These are phyloP conservation scores for Suillus sp. DNA, from an alignment of 768 basidiomycete genomes.

Conservation along the genomic window DNA sequence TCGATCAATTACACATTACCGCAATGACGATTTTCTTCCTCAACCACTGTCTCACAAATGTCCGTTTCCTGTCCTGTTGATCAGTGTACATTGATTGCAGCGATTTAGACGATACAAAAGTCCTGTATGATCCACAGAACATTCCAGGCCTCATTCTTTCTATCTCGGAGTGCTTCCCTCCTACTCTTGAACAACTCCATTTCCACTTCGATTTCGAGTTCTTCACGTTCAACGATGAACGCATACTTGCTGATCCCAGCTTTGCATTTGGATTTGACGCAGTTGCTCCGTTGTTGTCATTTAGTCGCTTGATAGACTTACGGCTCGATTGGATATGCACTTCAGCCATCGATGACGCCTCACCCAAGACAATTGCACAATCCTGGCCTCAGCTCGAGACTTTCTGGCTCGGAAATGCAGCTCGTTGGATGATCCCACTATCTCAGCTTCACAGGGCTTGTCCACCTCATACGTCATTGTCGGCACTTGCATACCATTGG, in stretches of 20 bases:
- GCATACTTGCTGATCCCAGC: neutral
- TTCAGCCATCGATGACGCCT: neutral
- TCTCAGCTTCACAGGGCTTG: neutral
- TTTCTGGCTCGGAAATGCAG: neutral
- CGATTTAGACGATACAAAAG: neutral
- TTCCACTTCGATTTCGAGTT: neutral
- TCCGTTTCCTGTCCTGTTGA: neutral
- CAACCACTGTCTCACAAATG: neutral
- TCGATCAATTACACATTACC: neutral
- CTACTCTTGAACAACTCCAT: neutral
- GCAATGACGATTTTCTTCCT: neutral
- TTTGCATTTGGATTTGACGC: neutral
- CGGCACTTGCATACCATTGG: neutral
- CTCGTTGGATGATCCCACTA: neutral
- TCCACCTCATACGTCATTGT: neutral
- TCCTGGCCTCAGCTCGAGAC: neutral
- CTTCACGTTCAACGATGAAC: neutral
- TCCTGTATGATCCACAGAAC: neutral
- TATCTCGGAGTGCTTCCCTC: neutral
- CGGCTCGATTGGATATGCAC: neutral
- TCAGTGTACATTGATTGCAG: neutral
- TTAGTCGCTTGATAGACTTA: neutral
- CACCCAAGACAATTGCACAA: neutral
- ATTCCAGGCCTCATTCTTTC: neutral
- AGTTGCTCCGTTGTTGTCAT: neutral